Evolutionary conservation across 2,329 filamentous ascomycete species (phyloP).

Genomic region (Paraphaeosphaeria sporulosa): DNA sequence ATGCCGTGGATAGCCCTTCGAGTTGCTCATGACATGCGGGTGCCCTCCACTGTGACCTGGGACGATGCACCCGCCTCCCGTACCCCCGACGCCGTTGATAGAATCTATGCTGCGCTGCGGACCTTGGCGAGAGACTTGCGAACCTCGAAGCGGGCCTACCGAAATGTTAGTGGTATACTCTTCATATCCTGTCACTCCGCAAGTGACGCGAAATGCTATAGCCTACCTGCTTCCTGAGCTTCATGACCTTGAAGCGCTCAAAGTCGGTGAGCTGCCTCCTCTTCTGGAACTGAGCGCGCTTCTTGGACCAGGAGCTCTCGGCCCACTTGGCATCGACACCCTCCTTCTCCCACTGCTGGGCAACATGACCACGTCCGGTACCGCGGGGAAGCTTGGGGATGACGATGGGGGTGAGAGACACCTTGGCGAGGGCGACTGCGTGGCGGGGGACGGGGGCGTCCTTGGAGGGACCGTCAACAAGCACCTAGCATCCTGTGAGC

Average conservation of each 20-base stretch:
- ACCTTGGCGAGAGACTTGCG: constrained; percentile 95
- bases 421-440: constrained; percentile 78
- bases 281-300: constrained; percentile 82
- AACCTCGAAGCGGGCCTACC: constrained; percentile 87
- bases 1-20: constrained; percentile 47
- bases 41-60: constrained; percentile 44
- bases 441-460: constrained; percentile 85
- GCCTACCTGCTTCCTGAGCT: constrained; percentile 97
- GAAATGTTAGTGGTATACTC: constrained; percentile 25
- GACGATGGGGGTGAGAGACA: constrained; percentile 88
- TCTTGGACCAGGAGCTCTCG: constrained; percentile 93
- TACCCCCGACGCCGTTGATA: constrained; percentile 37
- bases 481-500: constrained; percentile 69
- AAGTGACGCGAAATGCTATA: constrained; percentile 5
- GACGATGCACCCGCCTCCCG: constrained; percentile 39
- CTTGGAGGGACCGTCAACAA: constrained; percentile 92
- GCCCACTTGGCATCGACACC: constrained; percentile 94
- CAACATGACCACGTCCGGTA: constrained; percentile 81
- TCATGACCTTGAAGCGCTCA: constrained; percentile 99
- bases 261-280: constrained; percentile 96
- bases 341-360: constrained; percentile 88
- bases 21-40: constrained; percentile 50
- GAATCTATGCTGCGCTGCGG: constrained; percentile 52
- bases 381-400: constrained; percentile 86
- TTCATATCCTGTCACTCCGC: neutral